phyloP scores from a whole-genome alignment of 23 red algal species.

The Gracilaria domingensis region DNA sequence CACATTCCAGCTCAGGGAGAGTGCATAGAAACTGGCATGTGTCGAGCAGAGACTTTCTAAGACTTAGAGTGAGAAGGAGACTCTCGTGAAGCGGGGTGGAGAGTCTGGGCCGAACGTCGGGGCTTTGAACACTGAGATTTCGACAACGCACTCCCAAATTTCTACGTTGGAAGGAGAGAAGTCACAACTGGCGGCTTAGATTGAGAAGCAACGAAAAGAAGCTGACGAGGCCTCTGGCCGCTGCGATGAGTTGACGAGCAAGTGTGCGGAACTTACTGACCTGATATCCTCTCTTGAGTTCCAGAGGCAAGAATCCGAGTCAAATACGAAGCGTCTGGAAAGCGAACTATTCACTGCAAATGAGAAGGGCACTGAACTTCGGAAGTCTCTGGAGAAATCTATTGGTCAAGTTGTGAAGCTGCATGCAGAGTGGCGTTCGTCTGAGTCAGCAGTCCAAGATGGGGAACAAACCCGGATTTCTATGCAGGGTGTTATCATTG shows the following conservation, averaged over 20 bases:
- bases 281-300: slow-evolving; percentile 13
- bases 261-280: slow-evolving; percentile 5
- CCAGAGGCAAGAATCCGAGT: not conserved
- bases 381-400: slow-evolving; percentile 2
- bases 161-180: not conserved
- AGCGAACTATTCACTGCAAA: slow-evolving; percentile 9
- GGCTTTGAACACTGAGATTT: not conserved
- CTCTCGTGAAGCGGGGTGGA: not conserved
- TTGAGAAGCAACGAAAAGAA: not conserved
- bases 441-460: slow-evolving; percentile 1
- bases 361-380: slow-evolving; percentile 14
- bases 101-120: not conserved
- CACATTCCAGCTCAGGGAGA: slow-evolving; percentile 13
- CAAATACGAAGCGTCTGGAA: slow-evolving; percentile 1
- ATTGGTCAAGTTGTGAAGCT: slow-evolving; percentile 6
- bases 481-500: slow-evolving; percentile 19
- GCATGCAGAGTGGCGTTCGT: not conserved
- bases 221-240: not conserved
- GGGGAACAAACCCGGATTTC: not conserved
- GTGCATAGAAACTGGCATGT: not conserved
- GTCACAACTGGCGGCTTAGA: not conserved
- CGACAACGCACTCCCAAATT: not conserved
- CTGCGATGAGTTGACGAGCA: slow-evolving; percentile 13
- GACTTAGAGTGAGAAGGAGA: not conserved
- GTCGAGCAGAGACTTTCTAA: not conserved